Evolutionary conservation across 371 early-diverging fungal genomes (phyloP).

Genomic region (Funneliformis caledonium): DNA sequence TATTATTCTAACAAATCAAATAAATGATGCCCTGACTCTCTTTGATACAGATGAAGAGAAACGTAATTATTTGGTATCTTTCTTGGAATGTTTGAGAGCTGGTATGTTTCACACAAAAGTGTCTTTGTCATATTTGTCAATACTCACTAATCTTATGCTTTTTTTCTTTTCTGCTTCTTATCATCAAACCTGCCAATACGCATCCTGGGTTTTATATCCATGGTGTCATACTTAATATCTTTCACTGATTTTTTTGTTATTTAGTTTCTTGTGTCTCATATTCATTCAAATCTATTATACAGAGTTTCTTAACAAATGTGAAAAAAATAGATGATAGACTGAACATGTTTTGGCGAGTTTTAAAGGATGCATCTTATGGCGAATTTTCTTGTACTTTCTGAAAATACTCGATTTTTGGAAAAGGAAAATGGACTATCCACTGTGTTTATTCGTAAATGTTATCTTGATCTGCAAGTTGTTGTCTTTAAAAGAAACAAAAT

Average conservation of each 20-base stretch:
- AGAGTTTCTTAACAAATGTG: background rate
- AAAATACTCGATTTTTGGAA: conserved; percentile 8
- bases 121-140: no score
- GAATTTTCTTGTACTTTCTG: conserved; percentile 5
- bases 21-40: no score
- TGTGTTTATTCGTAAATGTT: conserved; percentile 6
- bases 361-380: conserved; percentile 3
- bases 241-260: background rate
- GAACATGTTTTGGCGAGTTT: conserved; percentile 21
- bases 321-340: background rate
- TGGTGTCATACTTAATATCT: conserved; percentile 1
- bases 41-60: no score
- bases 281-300: background rate
- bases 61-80: no score
- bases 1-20: no score
- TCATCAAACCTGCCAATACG: background rate
- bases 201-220: no score
- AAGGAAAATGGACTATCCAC: background rate
- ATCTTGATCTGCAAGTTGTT: background rate
- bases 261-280: background rate
- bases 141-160: no score
- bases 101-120: no score
- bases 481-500: background rate
- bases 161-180: no score
- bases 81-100: no score